Evolutionary conservation across 2,329 filamentous ascomycete species (phyloP).

Genomic region (Colletotrichum destructivum): DNA sequence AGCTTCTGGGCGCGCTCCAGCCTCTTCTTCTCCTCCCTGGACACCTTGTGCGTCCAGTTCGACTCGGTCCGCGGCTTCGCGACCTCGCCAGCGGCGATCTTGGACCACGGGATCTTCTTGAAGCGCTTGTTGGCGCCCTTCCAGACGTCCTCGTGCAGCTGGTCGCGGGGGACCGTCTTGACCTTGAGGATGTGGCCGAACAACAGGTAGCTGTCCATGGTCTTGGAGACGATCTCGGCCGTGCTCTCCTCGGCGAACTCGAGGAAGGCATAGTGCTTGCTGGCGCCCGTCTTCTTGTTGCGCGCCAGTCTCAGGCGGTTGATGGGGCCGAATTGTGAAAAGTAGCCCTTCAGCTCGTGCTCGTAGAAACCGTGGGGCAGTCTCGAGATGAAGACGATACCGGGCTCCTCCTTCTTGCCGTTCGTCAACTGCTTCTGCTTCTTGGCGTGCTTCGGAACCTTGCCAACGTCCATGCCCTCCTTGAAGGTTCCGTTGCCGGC

Average conservation of each 20-base stretch:
- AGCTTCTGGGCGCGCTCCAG: slow-evolving; percentile 80
- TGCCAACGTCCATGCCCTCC: slow-evolving; percentile 66
- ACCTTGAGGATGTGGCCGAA: slow-evolving; percentile 96
- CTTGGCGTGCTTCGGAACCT: slow-evolving; percentile 64
- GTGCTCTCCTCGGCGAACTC: slow-evolving; percentile 85
- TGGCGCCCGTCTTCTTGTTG: slow-evolving; percentile 91
- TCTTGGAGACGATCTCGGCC: slow-evolving; percentile 93
- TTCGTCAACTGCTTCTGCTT: slow-evolving; percentile 55
- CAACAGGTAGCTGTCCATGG: slow-evolving; percentile 97
- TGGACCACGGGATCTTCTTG: slow-evolving; percentile 82
- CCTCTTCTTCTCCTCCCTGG: slow-evolving; percentile 80
- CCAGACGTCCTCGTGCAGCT: slow-evolving; percentile 87
- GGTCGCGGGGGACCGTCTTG: slow-evolving; percentile 81
- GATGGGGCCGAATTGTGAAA: slow-evolving; percentile 92
- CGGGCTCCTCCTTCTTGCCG: slow-evolving; percentile 69
- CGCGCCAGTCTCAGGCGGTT: slow-evolving; percentile 80
- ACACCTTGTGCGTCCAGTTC: slow-evolving; percentile 83
- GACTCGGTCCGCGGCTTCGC: slow-evolving; percentile 81
- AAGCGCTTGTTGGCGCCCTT: slow-evolving; percentile 92
- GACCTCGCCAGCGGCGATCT: slow-evolving; percentile 83
- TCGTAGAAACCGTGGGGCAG: slow-evolving; percentile 97
- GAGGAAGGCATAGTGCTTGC: slow-evolving; percentile 95
- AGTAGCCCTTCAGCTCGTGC: slow-evolving; percentile 93
- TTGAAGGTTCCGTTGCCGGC: slow-evolving; percentile 58
- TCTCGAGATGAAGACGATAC: slow-evolving; percentile 91